A percentile compares a stretch with the other conserved stretches of the same genome.
Evolutionary conservation across 75 land plant species (phyloP).

Genomic region (Sequoiadendron giganteum): DNA sequence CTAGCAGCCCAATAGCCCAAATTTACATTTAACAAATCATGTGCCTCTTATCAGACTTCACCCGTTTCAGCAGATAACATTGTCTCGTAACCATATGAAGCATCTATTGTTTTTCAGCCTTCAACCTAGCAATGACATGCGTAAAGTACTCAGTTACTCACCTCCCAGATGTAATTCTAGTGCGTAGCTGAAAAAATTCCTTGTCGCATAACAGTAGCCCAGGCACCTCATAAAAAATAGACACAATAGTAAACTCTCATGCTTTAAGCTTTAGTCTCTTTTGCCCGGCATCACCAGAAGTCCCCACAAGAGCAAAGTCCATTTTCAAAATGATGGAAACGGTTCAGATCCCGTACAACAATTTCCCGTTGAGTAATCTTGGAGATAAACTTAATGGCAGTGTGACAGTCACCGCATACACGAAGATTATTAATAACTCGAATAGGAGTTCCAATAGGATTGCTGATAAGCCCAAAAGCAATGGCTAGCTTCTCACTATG

Average conservation of each 20-base stretch:
- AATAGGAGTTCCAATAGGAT: background rate
- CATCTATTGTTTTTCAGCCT: background rate
- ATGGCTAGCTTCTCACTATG: conserved; percentile 15
- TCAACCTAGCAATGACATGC: background rate
- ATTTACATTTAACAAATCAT: background rate
- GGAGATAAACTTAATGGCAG: conserved; percentile 11
- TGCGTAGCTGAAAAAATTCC: background rate
- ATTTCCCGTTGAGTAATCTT: conserved; percentile 5
- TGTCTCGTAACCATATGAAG: background rate
- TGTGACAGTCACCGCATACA: conserved; percentile 11
- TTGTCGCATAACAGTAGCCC: background rate
- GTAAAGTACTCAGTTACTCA: background rate
- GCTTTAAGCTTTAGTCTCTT: background rate
- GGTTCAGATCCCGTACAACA: background rate
- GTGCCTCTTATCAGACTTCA: background rate
- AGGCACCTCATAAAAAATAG: background rate
- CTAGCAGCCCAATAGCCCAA: background rate
- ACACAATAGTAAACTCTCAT: background rate
- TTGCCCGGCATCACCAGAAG: conserved; percentile 7
- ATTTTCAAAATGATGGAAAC: conserved; percentile 8
- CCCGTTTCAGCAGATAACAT: background rate
- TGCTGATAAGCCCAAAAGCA: conserved; percentile 14
- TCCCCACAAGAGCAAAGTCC: conserved; percentile 12
- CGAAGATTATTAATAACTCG: conserved; percentile 8
- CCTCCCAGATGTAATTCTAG: background rate